These are phyloP conservation scores for Podospora anserina DNA, from an alignment of 495 filamentous ascomycete species.

Conservation along the genomic window DNA sequence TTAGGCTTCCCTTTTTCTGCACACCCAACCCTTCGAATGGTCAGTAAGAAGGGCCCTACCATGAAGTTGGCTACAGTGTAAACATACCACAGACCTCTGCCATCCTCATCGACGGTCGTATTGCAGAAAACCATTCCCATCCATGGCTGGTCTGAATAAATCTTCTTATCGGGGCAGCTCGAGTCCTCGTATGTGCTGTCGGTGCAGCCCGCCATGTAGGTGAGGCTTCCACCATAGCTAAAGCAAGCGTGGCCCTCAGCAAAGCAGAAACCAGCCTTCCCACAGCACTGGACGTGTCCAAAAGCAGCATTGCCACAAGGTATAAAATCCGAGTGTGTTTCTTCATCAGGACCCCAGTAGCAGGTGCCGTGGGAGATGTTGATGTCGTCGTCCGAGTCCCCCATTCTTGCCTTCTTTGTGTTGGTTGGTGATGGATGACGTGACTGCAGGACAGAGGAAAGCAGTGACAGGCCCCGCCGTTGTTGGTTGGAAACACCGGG, in stretches of 20 bases:
- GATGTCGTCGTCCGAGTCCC: slow-evolving; percentile 9
- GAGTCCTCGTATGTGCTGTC: slow-evolving; percentile 22
- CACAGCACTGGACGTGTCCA: slow-evolving; percentile 37
- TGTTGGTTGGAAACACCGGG: too few relatives aligned
- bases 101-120: slow-evolving; percentile 14
- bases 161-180: slow-evolving; percentile 23
- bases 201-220: slow-evolving; percentile 38
- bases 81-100: slow-evolving; percentile 20
- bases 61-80: background rate
- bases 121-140: slow-evolving; percentile 31
- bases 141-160: slow-evolving; percentile 19
- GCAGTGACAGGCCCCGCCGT: background rate
- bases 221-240: slow-evolving; percentile 23
- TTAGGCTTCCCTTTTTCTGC: slow-evolving; percentile 13
- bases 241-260: slow-evolving; percentile 29
- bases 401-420: slow-evolving; percentile 7
- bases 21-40: slow-evolving; percentile 17
- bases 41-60: background rate
- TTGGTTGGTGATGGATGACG: background rate
- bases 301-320: slow-evolving; percentile 38
- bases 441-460: background rate
- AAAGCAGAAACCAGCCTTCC: slow-evolving; percentile 34
- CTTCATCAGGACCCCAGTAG: slow-evolving; percentile 20
- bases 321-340: slow-evolving; percentile 23
- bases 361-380: slow-evolving; percentile 40